phyloP scores from a whole-genome alignment of 2,329 filamentous ascomycete species.

The Neoscytalidium dimidiatum region DNA sequence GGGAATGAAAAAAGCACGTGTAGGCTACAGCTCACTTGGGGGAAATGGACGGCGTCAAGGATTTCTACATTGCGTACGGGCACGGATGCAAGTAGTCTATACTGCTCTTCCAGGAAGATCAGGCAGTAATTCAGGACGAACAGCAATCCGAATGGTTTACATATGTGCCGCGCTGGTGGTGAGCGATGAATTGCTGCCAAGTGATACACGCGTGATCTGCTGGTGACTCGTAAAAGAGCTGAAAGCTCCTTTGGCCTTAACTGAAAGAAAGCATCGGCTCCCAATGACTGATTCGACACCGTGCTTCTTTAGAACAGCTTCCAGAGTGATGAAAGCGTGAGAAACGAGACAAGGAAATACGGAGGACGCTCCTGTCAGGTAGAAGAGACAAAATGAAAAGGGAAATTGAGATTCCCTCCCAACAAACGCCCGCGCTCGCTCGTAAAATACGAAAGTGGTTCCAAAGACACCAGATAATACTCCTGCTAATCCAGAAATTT shows the following conservation, averaged over 20 bases:
- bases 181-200: background rate
- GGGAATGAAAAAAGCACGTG: constrained; percentile 2
- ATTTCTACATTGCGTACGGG: background rate
- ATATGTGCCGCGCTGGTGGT: background rate
- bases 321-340: background rate
- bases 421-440: constrained; percentile 14
- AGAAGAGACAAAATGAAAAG: background rate
- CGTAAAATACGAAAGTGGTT: background rate
- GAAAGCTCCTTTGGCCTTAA: background rate
- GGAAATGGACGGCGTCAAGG: constrained; percentile 1
- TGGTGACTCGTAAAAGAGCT: background rate
- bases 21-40: background rate
- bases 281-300: background rate
- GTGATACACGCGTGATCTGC: background rate
- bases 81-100: constrained; percentile 15
- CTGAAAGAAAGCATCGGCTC: background rate
- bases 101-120: background rate
- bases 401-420: background rate
- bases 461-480: background rate
- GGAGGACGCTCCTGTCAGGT: constrained; percentile 10
- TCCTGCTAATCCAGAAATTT: background rate
- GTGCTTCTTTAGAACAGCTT: background rate
- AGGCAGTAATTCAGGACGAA: constrained; percentile 8
- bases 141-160: background rate
- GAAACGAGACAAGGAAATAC: background rate